Conservation (phyloP, 305 asterid genomes). For the Solanum aculeatissimum region DNA sequence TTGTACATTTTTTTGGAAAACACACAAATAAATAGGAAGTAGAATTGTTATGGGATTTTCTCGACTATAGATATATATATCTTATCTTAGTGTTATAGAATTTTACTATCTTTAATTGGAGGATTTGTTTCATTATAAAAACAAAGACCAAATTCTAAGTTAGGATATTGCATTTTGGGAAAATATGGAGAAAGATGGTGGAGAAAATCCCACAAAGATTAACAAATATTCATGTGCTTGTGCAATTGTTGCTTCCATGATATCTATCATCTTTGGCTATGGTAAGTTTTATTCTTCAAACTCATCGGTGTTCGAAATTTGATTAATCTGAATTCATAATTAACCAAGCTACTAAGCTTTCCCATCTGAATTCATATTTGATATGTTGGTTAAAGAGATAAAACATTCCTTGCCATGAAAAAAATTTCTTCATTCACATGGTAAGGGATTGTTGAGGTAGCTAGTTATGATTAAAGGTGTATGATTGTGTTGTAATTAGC, state of each 20-base stretch:
- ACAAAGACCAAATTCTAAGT: neutral
- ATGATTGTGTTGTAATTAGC: neutral
- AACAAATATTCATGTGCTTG: constrained; percentile 53
- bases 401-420: neutral
- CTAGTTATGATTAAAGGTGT: neutral
- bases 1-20: neutral
- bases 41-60: neutral
- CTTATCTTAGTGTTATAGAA: neutral
- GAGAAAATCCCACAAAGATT: constrained; percentile 13
- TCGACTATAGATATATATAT: neutral
- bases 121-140: neutral
- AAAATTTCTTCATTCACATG: neutral
- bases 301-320: neutral
- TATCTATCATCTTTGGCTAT: constrained; percentile 63
- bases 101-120: neutral
- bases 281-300: constrained; percentile 18
- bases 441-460: neutral
- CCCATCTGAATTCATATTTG: neutral
- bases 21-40: neutral
- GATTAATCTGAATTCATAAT: neutral
- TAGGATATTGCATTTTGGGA: neutral
- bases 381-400: neutral
- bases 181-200: constrained; percentile 17
- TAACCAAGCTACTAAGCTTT: too few relatives aligned
- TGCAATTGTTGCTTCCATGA: constrained; percentile 61